These are phyloP conservation scores for Lentinula sp. DNA, from an alignment of 768 basidiomycete species.

Conservation along the genomic window DNA sequence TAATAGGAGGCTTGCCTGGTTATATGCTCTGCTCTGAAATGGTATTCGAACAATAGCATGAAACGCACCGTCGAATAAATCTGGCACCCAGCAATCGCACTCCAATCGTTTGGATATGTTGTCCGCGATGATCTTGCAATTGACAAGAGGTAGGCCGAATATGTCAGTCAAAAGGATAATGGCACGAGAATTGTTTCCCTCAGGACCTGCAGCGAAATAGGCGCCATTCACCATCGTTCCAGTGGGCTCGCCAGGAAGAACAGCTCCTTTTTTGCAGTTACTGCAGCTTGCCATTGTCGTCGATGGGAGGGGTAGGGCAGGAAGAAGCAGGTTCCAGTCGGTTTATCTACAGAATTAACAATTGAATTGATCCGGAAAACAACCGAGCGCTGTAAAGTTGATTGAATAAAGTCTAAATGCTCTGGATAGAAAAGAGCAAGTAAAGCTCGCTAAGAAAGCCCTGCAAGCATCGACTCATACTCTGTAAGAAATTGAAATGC, in stretches of 20 bases:
- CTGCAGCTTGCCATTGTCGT: slow-evolving; percentile 16
- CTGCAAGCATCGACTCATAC: too few relatives aligned
- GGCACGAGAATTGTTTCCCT: slow-evolving; percentile 25
- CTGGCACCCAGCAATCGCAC: slow-evolving; percentile 62
- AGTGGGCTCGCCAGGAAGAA: slow-evolving; percentile 39
- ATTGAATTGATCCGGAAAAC: slow-evolving; percentile 1
- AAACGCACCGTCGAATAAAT: slow-evolving; percentile 47
- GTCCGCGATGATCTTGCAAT: slow-evolving; percentile 55
- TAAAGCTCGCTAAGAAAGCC: background rate
- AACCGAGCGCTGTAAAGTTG: background rate
- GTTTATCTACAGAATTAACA: background rate
- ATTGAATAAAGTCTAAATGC: background rate
- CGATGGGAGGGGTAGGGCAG: background rate
- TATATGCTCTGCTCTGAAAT: background rate
- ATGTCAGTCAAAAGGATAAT: slow-evolving; percentile 51
- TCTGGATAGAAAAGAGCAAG: too few relatives aligned
- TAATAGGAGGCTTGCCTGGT: slow-evolving; percentile 24
- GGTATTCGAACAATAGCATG: background rate
- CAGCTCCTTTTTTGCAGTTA: slow-evolving; percentile 33
- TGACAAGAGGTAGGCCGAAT: slow-evolving; percentile 48
- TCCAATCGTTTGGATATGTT: slow-evolving; percentile 36
- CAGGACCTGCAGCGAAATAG: slow-evolving; percentile 34
- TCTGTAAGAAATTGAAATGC: too few relatives aligned
- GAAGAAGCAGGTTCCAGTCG: background rate
- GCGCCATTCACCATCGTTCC: slow-evolving; percentile 35